Evolutionary conservation across 257 asterid genomes (phyloP), one percentile per base, ranked within the genome.

Genomic region (Verbascum thapsus): DNA sequence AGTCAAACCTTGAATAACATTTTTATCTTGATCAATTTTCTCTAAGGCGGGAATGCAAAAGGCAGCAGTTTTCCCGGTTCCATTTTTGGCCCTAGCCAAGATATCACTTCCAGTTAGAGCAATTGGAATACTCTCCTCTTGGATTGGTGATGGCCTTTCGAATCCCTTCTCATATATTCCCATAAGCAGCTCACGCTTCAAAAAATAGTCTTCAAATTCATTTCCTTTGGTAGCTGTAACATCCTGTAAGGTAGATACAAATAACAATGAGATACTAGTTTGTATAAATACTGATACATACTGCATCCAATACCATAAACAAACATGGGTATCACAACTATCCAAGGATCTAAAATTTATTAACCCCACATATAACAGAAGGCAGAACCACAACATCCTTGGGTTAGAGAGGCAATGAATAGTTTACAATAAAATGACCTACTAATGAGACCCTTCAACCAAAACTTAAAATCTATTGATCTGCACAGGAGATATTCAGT

Each of bases 61-160:
- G 50, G 95, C 94, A 56, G 95, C 96, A 47, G 96, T 88, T 78
- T 88, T 85, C 42, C 91, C 95, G 45, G 96, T 88, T 75, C 96
- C 95, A 76, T 88, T 85, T 57, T 88, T 88, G 10, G 96, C 95
- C 79, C 96, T 79, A 51, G 96, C 95, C 71, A 88, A 71, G 59
- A 85, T 83, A 68, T 88, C 95, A 39, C 89, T 83, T 55, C 96
- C 96, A 53, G 94, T 85, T 7, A 88, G 87, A 26, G 88, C 89
- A 72, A 88, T 81, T 10, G 96, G 96, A 49, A 88, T 88, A 61
- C 95, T 85, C 76, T 88, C 96, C 73, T 88, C 96, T 75, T 88
- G 96, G 59, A 88, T 81, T 17, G 96, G 96, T 11, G 89, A 85
- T 11, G 95, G 96, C 72, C 83, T 79, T 58, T 88, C 96, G 49